Evolutionary conservation across 805 yeast species (phyloP), one percentile per base, ranked within the genome.

Genomic region (Debaryomyces tyrocola): DNA sequence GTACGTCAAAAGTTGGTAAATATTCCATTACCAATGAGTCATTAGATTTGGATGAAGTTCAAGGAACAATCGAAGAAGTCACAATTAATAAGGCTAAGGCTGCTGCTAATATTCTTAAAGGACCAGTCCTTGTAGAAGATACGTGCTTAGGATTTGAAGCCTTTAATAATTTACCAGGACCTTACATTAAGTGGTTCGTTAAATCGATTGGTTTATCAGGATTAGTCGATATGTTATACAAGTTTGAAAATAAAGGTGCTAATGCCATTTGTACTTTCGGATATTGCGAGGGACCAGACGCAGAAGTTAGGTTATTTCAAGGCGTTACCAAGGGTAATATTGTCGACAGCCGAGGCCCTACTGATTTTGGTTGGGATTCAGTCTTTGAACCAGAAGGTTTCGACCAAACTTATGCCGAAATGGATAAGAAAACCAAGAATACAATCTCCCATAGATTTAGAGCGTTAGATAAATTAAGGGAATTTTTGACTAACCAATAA

Each of bases 91-190:
- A 94, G 64, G 89, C 95, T 46, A 68, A 75, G 57, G 76, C 83
- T 10, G 96, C 96, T 2, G 86, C 92, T 5, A 59, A 64, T 10
- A 60, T 79, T 7, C 63, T 83, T 3, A 62, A 73, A 2, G 94
- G 96, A 0, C 92, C 98, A 0, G 97, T 90, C 0, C 74, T 94
- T 47, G 97, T 91, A 3, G 99, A 94, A 62, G 99, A 94, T 59
- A 94, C 99, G 0, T 91, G 96, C 42, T 77, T 94, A 34, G 88
- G 86, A 4, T 94, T 87, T 66, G 78, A 78, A 41, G 96, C 96
- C 1, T 75, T 85, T 60, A 83, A 87, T 43, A 74, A 77, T 51
- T 77, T 94, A 41, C 99, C 99, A 3, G 99, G 99, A 20, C 98
- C 98, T 1, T 89, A 90, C 53, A 78, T 80, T 67, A 92, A 92